Evolutionary conservation across 371 early-diverging fungal species (phyloP), one percentile per base, ranked within the genome.

Genomic region (Encephalitozoon romaleae): DNA sequence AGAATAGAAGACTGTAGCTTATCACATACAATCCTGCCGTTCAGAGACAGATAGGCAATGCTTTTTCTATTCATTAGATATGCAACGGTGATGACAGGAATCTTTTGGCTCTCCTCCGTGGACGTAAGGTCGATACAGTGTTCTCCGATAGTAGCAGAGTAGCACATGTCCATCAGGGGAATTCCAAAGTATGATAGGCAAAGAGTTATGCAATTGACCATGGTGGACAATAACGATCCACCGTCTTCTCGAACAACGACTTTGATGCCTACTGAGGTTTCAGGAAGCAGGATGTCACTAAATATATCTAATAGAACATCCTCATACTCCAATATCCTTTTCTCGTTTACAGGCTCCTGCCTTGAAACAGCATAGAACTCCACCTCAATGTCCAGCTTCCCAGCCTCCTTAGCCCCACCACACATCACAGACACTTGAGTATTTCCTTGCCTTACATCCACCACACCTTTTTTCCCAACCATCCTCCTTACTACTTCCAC

Each of bases 151-250:
- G 69, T 55, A 1, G 66, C 43, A 12, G 77, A 42, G 34, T 74
- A 55, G 38, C 63, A 51, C 5, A 73, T 28, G 55, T 82, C 82
- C 54, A 0, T 43, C 9, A 82, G 6, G 9, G 71, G 43, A 12
- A 82, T 45, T 11, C 79, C 74, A 54, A 18, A 25, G 70, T 77
- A 76, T 51, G 65, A 69, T 41, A 78, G 23, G 43, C 23, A 30
- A 11, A 82, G 5, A 11, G 72, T 65, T 5, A 72, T 53, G 49
- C 68, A 77, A 25, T 82, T 82, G 21, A 82, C 45, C 30, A 79
- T 59, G 25, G 67, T 23, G 28, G 45, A 26, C 4, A 82, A 12
- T 2, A 82, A 21, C 32, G 70, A 53, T 9, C 82, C 79, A 47
- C 79, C 76, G 32, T 78, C 77, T 41, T 77, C 53, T 47, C 54